A percentile compares a stretch with the other conserved stretches of the same genome.
phyloP scores from a whole-genome alignment of 1,284 basidiomycete species.

The Ustilago hordei region DNA sequence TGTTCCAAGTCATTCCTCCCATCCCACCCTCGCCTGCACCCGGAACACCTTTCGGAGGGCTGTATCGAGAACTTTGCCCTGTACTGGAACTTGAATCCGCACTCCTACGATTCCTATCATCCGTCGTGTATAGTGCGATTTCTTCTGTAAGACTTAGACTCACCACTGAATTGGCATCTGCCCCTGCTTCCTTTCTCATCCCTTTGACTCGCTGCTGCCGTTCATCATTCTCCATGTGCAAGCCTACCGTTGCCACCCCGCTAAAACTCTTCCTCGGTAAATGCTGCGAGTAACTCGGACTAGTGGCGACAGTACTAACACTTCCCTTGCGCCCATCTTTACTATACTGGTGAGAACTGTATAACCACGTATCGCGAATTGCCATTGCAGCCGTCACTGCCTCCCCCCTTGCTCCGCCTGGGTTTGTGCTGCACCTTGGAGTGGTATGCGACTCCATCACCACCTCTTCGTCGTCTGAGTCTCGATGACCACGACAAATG shows the following conservation, averaged over 20 bases:
- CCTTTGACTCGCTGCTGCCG: slow-evolving; percentile 7
- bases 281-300: neutral
- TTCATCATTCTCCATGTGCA: slow-evolving; percentile 17
- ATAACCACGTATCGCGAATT: slow-evolving; percentile 41
- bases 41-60: neutral
- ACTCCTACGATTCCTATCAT: slow-evolving; percentile 16
- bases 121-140: slow-evolving; percentile 40
- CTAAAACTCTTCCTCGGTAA: slow-evolving; percentile 14
- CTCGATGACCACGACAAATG: slow-evolving; percentile 24
- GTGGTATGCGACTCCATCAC: neutral
- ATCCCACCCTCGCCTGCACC: neutral
- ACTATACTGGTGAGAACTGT: slow-evolving; percentile 23
- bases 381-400: slow-evolving; percentile 32
- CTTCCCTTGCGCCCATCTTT: slow-evolving; percentile 27
- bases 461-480: slow-evolving; percentile 15
- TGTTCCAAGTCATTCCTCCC: slow-evolving; percentile 22
- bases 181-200: neutral
- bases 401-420: neutral
- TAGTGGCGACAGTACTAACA: slow-evolving; percentile 17
- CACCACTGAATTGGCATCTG: slow-evolving; percentile 19
- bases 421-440: neutral
- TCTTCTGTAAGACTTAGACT: slow-evolving; percentile 40
- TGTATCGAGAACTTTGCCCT: neutral
- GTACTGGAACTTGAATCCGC: slow-evolving; percentile 10
- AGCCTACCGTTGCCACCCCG: slow-evolving; percentile 2